Evolutionary conservation across 2,329 filamentous ascomycete species (phyloP).

Genomic region (Alternaria viburni): DNA sequence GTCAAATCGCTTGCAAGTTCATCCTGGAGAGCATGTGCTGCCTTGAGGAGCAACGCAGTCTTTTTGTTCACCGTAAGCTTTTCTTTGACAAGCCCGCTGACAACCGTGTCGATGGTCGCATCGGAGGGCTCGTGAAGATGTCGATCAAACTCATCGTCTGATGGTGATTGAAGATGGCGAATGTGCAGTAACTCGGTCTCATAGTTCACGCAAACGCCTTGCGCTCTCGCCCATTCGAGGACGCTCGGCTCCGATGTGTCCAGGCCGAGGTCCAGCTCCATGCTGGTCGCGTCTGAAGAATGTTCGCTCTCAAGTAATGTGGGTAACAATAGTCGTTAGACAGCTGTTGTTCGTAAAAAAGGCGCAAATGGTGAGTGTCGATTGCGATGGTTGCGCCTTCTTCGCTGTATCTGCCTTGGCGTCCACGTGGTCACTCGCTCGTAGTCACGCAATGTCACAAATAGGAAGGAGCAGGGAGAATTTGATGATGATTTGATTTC

Average conservation of each 20-base stretch:
- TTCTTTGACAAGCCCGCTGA: constrained; percentile 30
- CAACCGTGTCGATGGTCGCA: constrained; percentile 15
- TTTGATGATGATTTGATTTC: background rate
- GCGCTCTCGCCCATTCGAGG: constrained; percentile 56
- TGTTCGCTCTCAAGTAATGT: background rate
- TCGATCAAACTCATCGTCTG: constrained; percentile 15
- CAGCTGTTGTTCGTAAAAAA: rapidly evolving
- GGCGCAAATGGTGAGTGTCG: background rate
- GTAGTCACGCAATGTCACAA: background rate
- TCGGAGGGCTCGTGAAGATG: constrained; percentile 29
- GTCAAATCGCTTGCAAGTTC: background rate
- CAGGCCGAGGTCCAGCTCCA: constrained; percentile 24
- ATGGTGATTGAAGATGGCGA: constrained; percentile 13
- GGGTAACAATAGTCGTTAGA: background rate
- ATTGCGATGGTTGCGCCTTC: constrained; percentile 9
- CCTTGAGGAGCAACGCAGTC: constrained; percentile 36
- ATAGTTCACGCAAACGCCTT: constrained; percentile 52
- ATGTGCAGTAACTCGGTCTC: constrained; percentile 33
- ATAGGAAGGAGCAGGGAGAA: background rate
- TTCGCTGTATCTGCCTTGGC: background rate
- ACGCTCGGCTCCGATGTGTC: constrained; percentile 42
- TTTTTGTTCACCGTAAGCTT: constrained; percentile 38
- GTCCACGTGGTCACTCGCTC: background rate
- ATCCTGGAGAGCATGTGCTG: constrained; percentile 14
- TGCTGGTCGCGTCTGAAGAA: background rate